These are phyloP conservation scores for Leccinum laetum DNA, from an alignment of 1,284 basidiomycete species.

Conservation along the genomic window DNA sequence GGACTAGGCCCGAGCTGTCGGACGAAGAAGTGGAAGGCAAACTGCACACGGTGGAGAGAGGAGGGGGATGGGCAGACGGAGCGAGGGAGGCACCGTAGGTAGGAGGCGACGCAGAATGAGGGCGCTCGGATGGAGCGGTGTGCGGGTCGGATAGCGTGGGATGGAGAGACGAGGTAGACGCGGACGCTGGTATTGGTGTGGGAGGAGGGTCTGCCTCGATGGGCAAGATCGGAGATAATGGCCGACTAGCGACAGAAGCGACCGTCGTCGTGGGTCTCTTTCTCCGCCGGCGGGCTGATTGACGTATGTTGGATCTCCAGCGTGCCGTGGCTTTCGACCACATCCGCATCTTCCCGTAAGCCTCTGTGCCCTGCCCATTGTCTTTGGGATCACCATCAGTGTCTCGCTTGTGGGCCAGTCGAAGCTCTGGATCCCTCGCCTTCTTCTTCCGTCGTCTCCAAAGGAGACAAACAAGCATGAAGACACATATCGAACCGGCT, in stretches of 20 bases:
- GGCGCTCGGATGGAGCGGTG: neutral
- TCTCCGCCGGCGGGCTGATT: constrained; percentile 55
- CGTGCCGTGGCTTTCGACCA: constrained; percentile 62
- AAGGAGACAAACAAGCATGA: constrained; percentile 56
- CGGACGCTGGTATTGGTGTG: neutral
- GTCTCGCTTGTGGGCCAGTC: constrained; percentile 21
- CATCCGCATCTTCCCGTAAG: constrained; percentile 50
- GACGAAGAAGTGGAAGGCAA: constrained; percentile 2
- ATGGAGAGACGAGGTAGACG: neutral
- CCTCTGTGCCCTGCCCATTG: constrained; percentile 41
- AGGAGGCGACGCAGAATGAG: constrained; percentile 24
- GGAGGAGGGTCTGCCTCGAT: constrained; percentile 2
- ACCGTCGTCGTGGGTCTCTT: constrained; percentile 33
- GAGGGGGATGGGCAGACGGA: neutral
- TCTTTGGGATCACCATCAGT: constrained; percentile 29
- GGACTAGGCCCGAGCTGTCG: constrained; percentile 1
- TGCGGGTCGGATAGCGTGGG: neutral
- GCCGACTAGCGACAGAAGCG: constrained; percentile 17
- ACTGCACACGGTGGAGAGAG: constrained; percentile 3
- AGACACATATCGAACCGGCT: constrained; percentile 52
- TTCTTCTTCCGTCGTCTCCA: constrained; percentile 51
- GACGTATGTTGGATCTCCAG: constrained; percentile 61
- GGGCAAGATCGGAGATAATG: constrained; percentile 13
- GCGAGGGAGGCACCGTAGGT: constrained; percentile 26
- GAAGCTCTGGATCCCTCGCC: constrained; percentile 29